These are phyloP conservation scores for Paraconiothyrium sp. DNA, from an alignment of 2,329 filamentous ascomycete genomes.

Conservation along the genomic window DNA sequence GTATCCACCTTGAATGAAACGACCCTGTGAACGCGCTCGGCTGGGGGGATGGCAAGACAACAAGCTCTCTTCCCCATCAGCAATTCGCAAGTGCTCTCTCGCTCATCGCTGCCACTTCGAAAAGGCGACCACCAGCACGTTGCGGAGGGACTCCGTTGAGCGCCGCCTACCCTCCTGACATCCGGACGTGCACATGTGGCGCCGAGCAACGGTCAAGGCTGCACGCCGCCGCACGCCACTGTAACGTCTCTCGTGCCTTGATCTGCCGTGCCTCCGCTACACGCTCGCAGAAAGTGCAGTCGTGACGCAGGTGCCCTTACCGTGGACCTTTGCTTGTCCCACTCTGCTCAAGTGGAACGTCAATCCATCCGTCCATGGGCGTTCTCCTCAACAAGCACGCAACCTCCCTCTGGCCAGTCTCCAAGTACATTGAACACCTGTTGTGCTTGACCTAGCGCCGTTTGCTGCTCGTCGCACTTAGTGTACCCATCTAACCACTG, in stretches of 20 bases:
- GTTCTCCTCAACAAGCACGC: conserved; percentile 2
- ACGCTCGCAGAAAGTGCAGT: neutral
- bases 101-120: neutral
- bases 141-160: neutral
- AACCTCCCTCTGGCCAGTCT: conserved; percentile 1
- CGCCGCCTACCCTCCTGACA: neutral
- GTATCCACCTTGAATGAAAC: neutral
- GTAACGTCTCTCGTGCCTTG: conserved; percentile 14
- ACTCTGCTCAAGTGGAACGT: neutral
- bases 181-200: neutral
- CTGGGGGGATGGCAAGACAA: neutral
- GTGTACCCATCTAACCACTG: conserved; percentile 7
- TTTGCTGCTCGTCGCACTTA: conserved; percentile 17
- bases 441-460: conserved; percentile 6
- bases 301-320: conserved; percentile 7
- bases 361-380: neutral
- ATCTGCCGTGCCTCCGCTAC: conserved; percentile 6
- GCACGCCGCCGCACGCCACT: conserved; percentile 1
- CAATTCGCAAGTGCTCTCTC: too few species aligned
- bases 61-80: too few species aligned
- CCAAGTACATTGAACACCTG: neutral
- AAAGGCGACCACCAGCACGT: neutral
- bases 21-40: neutral
- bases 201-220: conserved; percentile 3
- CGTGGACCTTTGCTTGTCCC: neutral